phyloP scores from a whole-genome alignment of 2,329 filamentous ascomycete species.

The Penicillium occitanis region DNA sequence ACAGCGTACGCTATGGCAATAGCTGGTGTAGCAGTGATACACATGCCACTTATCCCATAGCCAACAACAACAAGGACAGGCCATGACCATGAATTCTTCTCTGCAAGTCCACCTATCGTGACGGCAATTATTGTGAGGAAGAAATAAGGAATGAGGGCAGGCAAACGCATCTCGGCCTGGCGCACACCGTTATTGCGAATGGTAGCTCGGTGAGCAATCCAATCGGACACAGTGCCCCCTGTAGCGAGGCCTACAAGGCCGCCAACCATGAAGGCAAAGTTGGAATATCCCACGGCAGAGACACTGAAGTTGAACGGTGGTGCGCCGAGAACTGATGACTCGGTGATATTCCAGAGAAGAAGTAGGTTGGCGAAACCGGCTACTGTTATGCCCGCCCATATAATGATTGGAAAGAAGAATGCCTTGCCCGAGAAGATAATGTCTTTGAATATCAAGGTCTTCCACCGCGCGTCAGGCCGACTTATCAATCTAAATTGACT shows the following conservation, averaged over 20 bases:
- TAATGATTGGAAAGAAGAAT: background rate
- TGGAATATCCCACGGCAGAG: background rate
- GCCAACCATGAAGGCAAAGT: constrained; percentile 1
- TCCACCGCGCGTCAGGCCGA: background rate
- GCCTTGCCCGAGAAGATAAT: background rate
- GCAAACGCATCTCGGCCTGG: background rate
- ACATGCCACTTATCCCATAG: background rate
- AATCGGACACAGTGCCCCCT: background rate
- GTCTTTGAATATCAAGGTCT: background rate
- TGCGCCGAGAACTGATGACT: background rate
- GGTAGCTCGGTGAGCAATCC: background rate
- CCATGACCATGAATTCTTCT: background rate
- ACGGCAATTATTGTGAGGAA: background rate
- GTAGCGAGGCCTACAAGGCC: background rate
- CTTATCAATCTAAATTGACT: background rate
- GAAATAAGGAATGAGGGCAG: background rate
- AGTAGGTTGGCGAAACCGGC: background rate
- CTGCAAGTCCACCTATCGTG: background rate
- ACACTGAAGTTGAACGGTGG: constrained; percentile 1
- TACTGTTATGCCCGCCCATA: background rate
- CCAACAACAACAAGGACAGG: background rate
- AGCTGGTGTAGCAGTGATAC: constrained; percentile 32
- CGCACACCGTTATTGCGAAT: background rate
- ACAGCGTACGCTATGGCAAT: constrained; percentile 59
- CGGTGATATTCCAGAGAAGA: background rate